Base-by-base conservation (phyloP, 2,329 filamentous ascomycete genomes). In the Nemania sp. region DNA sequence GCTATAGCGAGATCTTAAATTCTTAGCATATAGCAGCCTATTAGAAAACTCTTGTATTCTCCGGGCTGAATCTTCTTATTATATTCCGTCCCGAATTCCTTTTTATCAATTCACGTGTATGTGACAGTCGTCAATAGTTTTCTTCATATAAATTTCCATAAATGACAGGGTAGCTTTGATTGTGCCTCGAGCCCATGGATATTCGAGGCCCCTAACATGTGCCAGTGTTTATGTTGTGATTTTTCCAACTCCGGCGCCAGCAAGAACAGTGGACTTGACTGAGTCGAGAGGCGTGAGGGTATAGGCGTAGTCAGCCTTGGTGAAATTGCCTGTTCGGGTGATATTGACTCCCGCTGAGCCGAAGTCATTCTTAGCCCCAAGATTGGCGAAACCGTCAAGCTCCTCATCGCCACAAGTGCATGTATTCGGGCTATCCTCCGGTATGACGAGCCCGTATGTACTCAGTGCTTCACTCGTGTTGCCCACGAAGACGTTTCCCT, bases 371-470 rank as follows among this genome's bases (percentile, higher is more conserved):
- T 68, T 71, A 69, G 59, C 5, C 5, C 79, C 80, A 14, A 81
- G 66, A 54, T 82, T 82, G 3, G 77, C 79, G 62, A 72, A 82
- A 0, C 79, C 79, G 58, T 82, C 79, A 22, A 81, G 68, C 62
- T 82, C 79, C 59, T 75, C 74, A 42, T 82, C 80, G 1, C 79
- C 80, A 9, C 78, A 79, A 1, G 74, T 71, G 54, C 74, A 75
- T 0, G 78, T 81, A 54, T 82, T 82, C 0, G 80, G 80, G 9
- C 37, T 75, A 54, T 82, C 80, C 40, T 75, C 70, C 0, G 80
- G 80, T n/a, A 82, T 77, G 1, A 82, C 80, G 0, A 81, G 68
- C 0, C 80, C 79, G 46, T 82, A 80, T 0, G 80, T 81, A 59
- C 73, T 79, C 20, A 82, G 64, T 0, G 80, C 78, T 56, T 79